Evolutionary conservation across 495 filamentous ascomycete genomes (phyloP).

Genomic region (Melanomma pulvis-pyrius): DNA sequence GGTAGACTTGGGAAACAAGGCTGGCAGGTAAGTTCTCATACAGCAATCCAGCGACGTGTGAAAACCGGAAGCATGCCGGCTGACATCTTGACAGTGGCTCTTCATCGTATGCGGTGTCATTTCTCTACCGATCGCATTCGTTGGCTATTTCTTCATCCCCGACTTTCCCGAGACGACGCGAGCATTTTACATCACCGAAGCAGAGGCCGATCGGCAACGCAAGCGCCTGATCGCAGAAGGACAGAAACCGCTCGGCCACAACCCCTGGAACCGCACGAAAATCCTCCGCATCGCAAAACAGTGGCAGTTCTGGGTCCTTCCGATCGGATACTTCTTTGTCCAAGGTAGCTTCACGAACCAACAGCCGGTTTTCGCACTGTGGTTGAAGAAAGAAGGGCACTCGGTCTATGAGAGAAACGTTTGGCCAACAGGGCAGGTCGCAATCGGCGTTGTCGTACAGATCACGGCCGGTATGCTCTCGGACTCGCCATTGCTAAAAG

Average conservation of each 20-base stretch:
- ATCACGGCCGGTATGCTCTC: background rate
- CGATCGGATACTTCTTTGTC: slow-evolving; percentile 3
- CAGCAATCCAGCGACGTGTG: background rate
- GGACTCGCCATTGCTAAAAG: slow-evolving; percentile 4
- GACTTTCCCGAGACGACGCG: slow-evolving; percentile 52
- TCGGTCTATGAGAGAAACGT: slow-evolving; percentile 8
- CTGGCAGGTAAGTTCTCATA: no score
- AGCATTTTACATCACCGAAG: slow-evolving; percentile 16
- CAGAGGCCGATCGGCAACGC: background rate
- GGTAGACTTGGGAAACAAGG: no score
- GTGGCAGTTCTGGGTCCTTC: slow-evolving; percentile 12
- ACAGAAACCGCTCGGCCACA: background rate
- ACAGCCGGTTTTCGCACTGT: background rate
- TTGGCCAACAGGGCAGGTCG: slow-evolving; percentile 1
- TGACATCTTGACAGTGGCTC: slow-evolving; percentile 49
- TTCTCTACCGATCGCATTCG: slow-evolving; percentile 49
- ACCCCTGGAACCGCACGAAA: background rate
- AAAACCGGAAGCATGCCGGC: background rate
- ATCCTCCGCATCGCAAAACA: slow-evolving; percentile 3
- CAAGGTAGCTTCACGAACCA: background rate
- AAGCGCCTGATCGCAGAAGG: background rate
- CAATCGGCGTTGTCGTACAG: slow-evolving; percentile 8
- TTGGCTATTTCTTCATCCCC: slow-evolving; percentile 50
- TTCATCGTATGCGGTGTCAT: slow-evolving; percentile 56
- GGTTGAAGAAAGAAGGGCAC: background rate